phyloP scores from a whole-genome alignment of 1,139 yeast species.

The Sugiyamaella grinbergsii region DNA sequence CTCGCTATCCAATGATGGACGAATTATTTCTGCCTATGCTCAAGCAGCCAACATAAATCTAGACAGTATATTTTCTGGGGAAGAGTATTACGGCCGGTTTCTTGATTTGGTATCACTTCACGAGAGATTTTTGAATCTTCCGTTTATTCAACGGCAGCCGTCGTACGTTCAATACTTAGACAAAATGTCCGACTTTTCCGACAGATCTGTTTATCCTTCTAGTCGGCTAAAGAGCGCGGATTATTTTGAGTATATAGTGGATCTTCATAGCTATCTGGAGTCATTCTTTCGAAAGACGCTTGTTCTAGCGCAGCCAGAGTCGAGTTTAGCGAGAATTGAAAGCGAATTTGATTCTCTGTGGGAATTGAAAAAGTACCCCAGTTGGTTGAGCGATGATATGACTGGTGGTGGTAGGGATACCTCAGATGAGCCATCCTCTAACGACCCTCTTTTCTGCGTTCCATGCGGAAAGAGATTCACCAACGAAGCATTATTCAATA shows the following conservation, averaged over 20 bases:
- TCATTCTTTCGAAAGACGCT: slow-evolving; percentile 50
- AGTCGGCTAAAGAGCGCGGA: slow-evolving; percentile 36
- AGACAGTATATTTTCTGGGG: slow-evolving; percentile 54
- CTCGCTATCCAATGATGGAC: slow-evolving; percentile 14
- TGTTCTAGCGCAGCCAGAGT: slow-evolving; percentile 53
- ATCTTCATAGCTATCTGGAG: slow-evolving; percentile 51
- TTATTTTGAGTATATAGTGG: slow-evolving; percentile 51
- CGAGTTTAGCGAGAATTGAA: slow-evolving; percentile 43
- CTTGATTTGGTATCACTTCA: slow-evolving; percentile 60
- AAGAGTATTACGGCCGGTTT: slow-evolving; percentile 65
- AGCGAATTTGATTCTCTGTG: slow-evolving; percentile 42
- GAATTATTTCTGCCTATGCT: slow-evolving; percentile 45
- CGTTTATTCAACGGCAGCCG: slow-evolving; percentile 35
- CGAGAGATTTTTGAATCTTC: slow-evolving; percentile 53
- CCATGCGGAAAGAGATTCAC: slow-evolving; percentile 68
- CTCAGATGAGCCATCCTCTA: slow-evolving; percentile 9
- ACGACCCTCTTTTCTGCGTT: slow-evolving; percentile 50
- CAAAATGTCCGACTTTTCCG: slow-evolving; percentile 48
- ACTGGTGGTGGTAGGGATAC: slow-evolving; percentile 38
- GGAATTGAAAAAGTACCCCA: slow-evolving; percentile 31
- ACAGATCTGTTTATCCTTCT: slow-evolving; percentile 30
- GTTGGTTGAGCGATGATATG: slow-evolving; percentile 26
- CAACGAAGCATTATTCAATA: slow-evolving; percentile 63
- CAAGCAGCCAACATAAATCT: slow-evolving; percentile 53
- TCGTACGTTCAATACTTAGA: slow-evolving; percentile 57